These are phyloP conservation scores for Talaromyces sp. DNA, from an alignment of 2,329 filamentous ascomycete genomes.

Conservation along the genomic window DNA sequence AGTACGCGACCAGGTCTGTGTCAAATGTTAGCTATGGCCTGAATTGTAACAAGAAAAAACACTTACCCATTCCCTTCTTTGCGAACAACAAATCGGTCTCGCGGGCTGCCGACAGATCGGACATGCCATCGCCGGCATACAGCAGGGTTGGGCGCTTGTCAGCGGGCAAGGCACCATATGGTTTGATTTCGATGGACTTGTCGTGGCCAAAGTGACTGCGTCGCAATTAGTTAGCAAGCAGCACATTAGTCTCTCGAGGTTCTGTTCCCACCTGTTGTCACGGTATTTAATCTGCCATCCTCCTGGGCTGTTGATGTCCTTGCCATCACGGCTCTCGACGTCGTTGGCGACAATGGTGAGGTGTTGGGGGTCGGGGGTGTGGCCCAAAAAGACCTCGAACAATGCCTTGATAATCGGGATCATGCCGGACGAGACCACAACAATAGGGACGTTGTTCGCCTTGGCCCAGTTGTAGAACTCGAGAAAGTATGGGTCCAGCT, in stretches of 20 bases:
- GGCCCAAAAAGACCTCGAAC: constrained; percentile 73
- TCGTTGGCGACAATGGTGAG: constrained; percentile 90
- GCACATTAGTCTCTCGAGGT: background rate
- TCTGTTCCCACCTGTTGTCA: constrained; percentile 61
- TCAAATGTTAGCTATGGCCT: background rate
- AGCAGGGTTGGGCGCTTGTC: constrained; percentile 72
- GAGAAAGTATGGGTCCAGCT: constrained; percentile 80
- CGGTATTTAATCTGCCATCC: constrained; percentile 88
- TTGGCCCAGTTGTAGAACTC: constrained; percentile 81
- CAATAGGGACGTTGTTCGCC: constrained; percentile 79
- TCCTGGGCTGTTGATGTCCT: constrained; percentile 68
- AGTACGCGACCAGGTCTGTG: constrained; percentile 78
- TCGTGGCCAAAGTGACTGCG: constrained; percentile 83
- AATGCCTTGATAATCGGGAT: constrained; percentile 81
- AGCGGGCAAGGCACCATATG: constrained; percentile 64
- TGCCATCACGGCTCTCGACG: constrained; percentile 59
- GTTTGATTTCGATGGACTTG: constrained; percentile 85
- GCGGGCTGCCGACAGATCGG: constrained; percentile 81
- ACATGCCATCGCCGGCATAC: constrained; percentile 93
- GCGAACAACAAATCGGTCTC: constrained; percentile 93
- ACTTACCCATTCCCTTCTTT: constrained; percentile 76
- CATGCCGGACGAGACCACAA: constrained; percentile 91
- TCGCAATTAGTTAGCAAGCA: background rate
- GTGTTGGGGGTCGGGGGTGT: constrained; percentile 56
- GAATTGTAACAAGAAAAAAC: constrained; percentile 4